Percentiles rank a stretch among this genome's conserved stretches.
These are phyloP conservation scores for Neonectria magnoliae DNA, from an alignment of 2,329 filamentous ascomycete genomes.

Conservation along the genomic window DNA sequence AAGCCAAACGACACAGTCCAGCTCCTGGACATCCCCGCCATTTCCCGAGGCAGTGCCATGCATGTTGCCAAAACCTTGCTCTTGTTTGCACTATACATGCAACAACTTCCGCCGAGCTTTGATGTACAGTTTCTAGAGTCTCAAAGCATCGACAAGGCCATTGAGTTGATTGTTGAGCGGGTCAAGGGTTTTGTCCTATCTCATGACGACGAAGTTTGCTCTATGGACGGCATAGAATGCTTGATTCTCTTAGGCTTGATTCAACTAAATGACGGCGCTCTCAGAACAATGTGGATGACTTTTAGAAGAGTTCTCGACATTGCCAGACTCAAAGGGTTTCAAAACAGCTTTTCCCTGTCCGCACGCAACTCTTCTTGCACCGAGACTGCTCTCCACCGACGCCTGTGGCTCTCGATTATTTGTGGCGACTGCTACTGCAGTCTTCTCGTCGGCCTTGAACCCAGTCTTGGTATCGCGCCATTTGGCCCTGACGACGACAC, in stretches of 20 bases:
- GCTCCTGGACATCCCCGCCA: conserved; percentile 15
- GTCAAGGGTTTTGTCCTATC: conserved; percentile 20
- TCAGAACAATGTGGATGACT: conserved; percentile 24
- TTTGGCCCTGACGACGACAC: conserved; percentile 20
- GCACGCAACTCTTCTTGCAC: conserved; percentile 10
- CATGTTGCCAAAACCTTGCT: conserved; percentile 25
- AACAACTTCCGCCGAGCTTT: conserved; percentile 22
- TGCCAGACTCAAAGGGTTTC: conserved; percentile 16
- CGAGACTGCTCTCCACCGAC: conserved; percentile 15
- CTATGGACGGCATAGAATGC: conserved; percentile 25
- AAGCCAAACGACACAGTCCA: conserved; percentile 10
- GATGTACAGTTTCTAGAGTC: conserved; percentile 13
- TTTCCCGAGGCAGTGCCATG: conserved; percentile 22
- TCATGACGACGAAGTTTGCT: conserved; percentile 18
- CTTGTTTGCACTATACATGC: conserved; percentile 25
- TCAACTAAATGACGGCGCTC: conserved; percentile 20
- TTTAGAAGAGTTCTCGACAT: conserved; percentile 25
- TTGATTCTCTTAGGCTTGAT: conserved; percentile 16
- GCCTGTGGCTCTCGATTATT: conserved; percentile 23
- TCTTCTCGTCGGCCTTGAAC: conserved; percentile 26
- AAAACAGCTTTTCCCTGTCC: conserved; percentile 21
- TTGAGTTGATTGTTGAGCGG: conserved; percentile 16
- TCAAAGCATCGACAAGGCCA: conserved; percentile 11
- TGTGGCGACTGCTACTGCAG: conserved; percentile 30
- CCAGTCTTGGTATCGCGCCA: conserved; percentile 12